phyloP scores from a whole-genome alignment of 306 rosid genomes.

The Quercus cerris region DNA sequence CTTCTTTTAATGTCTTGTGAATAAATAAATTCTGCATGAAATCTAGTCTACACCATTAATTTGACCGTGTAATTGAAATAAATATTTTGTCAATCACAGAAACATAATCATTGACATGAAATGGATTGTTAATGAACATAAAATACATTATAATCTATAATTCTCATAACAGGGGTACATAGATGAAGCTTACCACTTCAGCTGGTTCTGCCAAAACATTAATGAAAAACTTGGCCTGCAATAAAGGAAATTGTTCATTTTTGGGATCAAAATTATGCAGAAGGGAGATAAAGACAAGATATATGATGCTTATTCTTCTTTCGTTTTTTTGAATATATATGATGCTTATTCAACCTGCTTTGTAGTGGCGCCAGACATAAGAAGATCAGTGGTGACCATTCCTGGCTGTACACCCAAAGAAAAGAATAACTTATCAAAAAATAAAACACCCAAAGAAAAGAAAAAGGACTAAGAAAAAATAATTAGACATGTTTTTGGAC shows the following conservation, averaged over 20 bases:
- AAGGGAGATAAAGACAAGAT: slow-evolving; percentile 2
- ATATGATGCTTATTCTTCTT: not conserved
- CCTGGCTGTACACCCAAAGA: slow-evolving; percentile 70
- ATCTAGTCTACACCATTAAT: not conserved
- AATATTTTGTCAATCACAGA: not conserved
- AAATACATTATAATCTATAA: not conserved
- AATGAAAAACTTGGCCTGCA: slow-evolving; percentile 95
- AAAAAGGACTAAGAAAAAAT: not conserved
- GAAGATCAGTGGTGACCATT: slow-evolving; percentile 99
- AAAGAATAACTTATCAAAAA: not conserved
- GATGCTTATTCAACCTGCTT: slow-evolving; percentile 61
- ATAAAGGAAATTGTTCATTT: slow-evolving; percentile 9
- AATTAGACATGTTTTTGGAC: slow-evolving; percentile 3
- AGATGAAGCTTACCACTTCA: slow-evolving; percentile 72
- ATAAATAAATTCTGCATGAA: too few species aligned
- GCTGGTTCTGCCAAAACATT: slow-evolving; percentile 97
- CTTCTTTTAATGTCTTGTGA: too few species aligned
- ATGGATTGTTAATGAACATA: not conserved
- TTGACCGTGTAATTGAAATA: not conserved
- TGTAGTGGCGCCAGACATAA: slow-evolving; percentile 92
- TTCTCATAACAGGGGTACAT: not conserved
- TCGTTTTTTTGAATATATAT: not conserved
- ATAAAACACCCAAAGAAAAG: slow-evolving; percentile 4
- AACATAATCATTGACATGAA: not conserved
- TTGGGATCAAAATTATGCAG: not conserved